phyloP scores from a whole-genome alignment of 495 filamentous ascomycete genomes.

The Lasiosphaeriaceae sp. region DNA sequence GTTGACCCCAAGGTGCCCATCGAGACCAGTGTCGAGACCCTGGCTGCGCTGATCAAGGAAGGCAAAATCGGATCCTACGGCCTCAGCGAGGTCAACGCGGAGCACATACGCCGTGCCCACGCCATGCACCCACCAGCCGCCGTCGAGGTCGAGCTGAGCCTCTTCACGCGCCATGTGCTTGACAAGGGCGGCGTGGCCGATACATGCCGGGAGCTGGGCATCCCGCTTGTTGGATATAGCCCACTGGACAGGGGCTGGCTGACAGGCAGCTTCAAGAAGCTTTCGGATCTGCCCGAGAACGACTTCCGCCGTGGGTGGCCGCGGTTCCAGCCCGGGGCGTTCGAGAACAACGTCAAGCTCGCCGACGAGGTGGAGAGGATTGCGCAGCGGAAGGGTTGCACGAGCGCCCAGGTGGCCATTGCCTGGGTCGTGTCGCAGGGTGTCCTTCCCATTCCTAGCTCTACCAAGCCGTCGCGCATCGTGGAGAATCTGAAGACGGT shows the following conservation, averaged over 20 bases:
- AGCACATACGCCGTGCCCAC: conserved; percentile 69
- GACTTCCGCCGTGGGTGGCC: conserved; percentile 46
- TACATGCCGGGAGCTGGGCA: conserved; percentile 61
- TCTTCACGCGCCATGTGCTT: conserved; percentile 64
- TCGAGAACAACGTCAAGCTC: conserved; percentile 68
- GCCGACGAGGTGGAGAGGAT: conserved; percentile 60
- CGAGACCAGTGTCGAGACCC: conserved; percentile 44
- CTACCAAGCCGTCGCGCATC: conserved; percentile 42
- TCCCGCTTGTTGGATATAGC: conserved; percentile 19
- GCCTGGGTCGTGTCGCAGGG: conserved; percentile 55
- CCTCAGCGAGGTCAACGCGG: conserved; percentile 68
- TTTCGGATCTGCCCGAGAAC: conserved; percentile 57
- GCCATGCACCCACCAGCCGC: conserved; percentile 66
- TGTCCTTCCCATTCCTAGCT: conserved; percentile 75
- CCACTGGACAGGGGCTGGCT: conserved; percentile 50
- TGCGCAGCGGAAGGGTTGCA: conserved; percentile 63
- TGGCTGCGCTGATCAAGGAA: conserved; percentile 61
- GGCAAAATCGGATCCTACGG: conserved; percentile 76
- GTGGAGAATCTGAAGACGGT: conserved; percentile 45
- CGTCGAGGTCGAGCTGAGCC: conserved; percentile 78
- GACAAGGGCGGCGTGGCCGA: conserved; percentile 70
- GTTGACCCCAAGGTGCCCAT: conserved; percentile 58
- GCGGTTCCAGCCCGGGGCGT: conserved; percentile 64
- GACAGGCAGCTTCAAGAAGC: conserved; percentile 58
- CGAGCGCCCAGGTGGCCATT: conserved; percentile 69